Base-by-base conservation (phyloP, 148 eudicot species). In the Diospyros lotus region DNA sequence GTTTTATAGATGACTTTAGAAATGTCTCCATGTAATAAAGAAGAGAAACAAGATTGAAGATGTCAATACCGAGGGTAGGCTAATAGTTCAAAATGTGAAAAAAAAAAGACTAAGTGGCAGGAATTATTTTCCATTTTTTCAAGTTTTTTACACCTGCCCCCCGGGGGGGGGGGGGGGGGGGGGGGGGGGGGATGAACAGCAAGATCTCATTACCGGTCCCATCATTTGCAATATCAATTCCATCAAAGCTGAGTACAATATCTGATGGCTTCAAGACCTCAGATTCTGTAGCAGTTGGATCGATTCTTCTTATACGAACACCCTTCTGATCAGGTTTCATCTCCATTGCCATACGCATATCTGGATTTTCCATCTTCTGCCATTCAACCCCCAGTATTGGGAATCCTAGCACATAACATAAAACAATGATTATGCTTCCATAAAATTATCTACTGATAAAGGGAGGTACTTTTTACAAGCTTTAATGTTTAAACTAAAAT, bases 321-420 rank as follows among this genome's bases (percentile, higher is more conserved):
- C 97, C 97, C 79, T 93, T 93, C 78, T 93, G 95, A 71, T 89
- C 87, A 78, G 91, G 71, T 81, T 83, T 86, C 97, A 93, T 93
- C 65, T 93, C 93, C 90, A 86, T 84, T 7, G 91, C 78, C 80
- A 86, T 41, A 38, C 93, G 86, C 72, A 93, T 77, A 76, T 93
- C 95, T 13, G 95, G 95, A 73, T 93, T 93, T 82, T 93, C 97
- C 95, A 93, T 93, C 84, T 93, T 93, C 72, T 93, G 97, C 97
- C 97, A 93, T 80, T 93, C 95, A 74, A 93, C 89, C 45, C 95
- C 91, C 58, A 93, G 87, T 76, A 93, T 82, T n/a, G 97, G 97
- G 64, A 93, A 93, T 48, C 97, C 97, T 93, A 75, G 50, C 51
- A 51, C 50, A 56, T 60, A 60, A 78, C 14, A 78, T 54, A 67